Evolutionary conservation across 192 early-diverging fungal genomes (phyloP).

Genomic region (Backusella mclennaniae): DNA sequence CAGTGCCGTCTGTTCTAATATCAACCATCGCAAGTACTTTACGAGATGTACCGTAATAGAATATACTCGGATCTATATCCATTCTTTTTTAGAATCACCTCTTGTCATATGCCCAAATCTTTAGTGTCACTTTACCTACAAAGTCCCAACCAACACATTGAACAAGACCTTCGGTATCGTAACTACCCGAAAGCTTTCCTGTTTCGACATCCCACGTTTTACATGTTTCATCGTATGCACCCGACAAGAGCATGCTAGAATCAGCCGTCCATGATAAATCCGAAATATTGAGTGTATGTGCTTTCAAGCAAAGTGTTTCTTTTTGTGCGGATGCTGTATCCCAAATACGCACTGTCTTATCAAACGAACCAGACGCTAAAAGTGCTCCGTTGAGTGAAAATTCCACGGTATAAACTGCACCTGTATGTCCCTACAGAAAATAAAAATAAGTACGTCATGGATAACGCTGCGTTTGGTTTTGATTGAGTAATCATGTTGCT

Average conservation of each 20-base stretch:
- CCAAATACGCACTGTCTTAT: slow-evolving; percentile 92
- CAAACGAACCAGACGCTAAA: slow-evolving; percentile 91
- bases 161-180: slow-evolving; percentile 79
- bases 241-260: slow-evolving; percentile 66
- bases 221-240: slow-evolving; percentile 79
- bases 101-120: too few species aligned
- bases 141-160: slow-evolving; percentile 80
- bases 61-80: slow-evolving; percentile 64
- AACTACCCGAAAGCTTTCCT: slow-evolving; percentile 59
- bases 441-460: slow-evolving; percentile 2
- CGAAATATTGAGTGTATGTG: slow-evolving; percentile 75
- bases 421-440: slow-evolving; percentile 71
- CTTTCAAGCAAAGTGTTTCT: slow-evolving; percentile 70
- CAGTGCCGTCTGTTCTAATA: slow-evolving; percentile 29
- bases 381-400: slow-evolving; percentile 83
- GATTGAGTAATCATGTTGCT: too few species aligned
- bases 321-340: slow-evolving; percentile 66
- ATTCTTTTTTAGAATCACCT: too few species aligned
- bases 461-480: too few species aligned
- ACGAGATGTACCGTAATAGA: slow-evolving; percentile 76
- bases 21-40: slow-evolving; percentile 71
- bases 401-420: slow-evolving; percentile 88
- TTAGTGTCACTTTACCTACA: slow-evolving; percentile 47
- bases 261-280: slow-evolving; percentile 76
- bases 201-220: slow-evolving; percentile 77